phyloP scores from a whole-genome alignment of 2,329 filamentous ascomycete species.

The Phoma herbarum region DNA sequence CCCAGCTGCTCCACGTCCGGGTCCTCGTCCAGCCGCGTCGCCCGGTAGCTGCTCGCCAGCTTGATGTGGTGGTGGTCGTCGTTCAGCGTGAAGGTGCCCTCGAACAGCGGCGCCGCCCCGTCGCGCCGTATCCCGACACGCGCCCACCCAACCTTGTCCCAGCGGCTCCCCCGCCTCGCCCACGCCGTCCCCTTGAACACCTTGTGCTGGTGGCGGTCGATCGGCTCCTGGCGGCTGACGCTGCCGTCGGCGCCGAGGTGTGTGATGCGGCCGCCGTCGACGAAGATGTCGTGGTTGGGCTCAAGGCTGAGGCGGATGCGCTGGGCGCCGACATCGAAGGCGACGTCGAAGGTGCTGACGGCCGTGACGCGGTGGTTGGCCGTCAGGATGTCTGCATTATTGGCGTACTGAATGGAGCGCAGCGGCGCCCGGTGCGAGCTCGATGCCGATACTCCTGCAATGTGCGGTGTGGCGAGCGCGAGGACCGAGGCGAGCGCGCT shows the following conservation, averaged over 20 bases:
- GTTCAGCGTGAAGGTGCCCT: constrained; percentile 84
- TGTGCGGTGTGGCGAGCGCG: constrained; percentile 37
- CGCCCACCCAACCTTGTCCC: constrained; percentile 87
- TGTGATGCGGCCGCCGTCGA: constrained; percentile 76
- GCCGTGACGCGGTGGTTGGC: constrained; percentile 81
- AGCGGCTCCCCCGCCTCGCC: constrained; percentile 78
- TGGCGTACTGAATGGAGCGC: constrained; percentile 74
- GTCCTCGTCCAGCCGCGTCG: constrained; percentile 74
- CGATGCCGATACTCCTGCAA: constrained; percentile 32
- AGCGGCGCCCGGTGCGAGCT: constrained; percentile 73
- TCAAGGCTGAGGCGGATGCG: constrained; percentile 81
- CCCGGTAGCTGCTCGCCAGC: constrained; percentile 75
- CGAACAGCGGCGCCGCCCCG: constrained; percentile 81
- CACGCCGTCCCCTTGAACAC: constrained; percentile 85
- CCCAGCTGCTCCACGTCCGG: constrained; percentile 67
- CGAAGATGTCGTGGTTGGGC: constrained; percentile 90
- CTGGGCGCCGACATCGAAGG: constrained; percentile 73
- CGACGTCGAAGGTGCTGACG: constrained; percentile 83
- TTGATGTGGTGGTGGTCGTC: constrained; percentile 89
- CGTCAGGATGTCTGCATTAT: constrained; percentile 79
- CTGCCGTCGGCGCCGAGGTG: constrained; percentile 77
- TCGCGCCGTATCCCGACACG: constrained; percentile 80
- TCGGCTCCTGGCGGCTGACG: constrained; percentile 70
- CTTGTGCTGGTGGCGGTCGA: constrained; percentile 77
- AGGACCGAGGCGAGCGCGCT: constrained; percentile 18